Conservation (phyloP, 2,329 filamentous ascomycete genomes). For the Alternaria infectoria region DNA sequence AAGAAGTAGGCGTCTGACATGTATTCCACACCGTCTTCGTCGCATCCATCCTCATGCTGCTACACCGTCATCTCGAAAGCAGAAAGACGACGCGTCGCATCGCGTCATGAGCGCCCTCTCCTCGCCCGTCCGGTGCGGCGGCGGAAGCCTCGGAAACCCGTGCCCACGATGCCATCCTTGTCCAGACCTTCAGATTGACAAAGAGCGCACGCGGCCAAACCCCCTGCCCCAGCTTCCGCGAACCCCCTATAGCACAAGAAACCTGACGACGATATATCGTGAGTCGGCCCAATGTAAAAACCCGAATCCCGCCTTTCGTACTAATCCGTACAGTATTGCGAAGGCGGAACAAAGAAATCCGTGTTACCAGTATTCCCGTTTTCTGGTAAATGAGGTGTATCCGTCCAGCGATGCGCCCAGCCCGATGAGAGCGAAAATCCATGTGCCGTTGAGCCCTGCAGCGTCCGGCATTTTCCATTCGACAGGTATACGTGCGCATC, state of each 20-base stretch:
- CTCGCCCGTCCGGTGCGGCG: background rate
- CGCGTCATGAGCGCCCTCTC: background rate
- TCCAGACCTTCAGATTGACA: background rate
- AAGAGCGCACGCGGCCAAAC: background rate
- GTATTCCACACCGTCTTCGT: background rate
- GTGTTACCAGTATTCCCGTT: background rate
- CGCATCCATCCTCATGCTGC: background rate
- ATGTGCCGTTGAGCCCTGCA: background rate
- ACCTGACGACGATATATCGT: background rate
- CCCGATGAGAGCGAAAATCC: background rate
- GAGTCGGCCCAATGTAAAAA: background rate
- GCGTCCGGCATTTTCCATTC: background rate
- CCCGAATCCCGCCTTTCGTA: background rate
- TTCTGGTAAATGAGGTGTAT: background rate
- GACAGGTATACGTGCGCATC: background rate
- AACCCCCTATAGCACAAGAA: background rate
- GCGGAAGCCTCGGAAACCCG: background rate
- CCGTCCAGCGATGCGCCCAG: background rate
- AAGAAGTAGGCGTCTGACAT: background rate
- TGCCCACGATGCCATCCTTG: background rate
- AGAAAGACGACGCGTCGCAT: background rate
- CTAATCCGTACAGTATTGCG: background rate
- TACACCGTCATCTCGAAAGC: background rate
- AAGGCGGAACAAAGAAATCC: background rate
- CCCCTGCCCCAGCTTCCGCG: background rate